phyloP scores from a whole-genome alignment of 495 filamentous ascomycete species.

The Hyaloscypha finlandica region DNA sequence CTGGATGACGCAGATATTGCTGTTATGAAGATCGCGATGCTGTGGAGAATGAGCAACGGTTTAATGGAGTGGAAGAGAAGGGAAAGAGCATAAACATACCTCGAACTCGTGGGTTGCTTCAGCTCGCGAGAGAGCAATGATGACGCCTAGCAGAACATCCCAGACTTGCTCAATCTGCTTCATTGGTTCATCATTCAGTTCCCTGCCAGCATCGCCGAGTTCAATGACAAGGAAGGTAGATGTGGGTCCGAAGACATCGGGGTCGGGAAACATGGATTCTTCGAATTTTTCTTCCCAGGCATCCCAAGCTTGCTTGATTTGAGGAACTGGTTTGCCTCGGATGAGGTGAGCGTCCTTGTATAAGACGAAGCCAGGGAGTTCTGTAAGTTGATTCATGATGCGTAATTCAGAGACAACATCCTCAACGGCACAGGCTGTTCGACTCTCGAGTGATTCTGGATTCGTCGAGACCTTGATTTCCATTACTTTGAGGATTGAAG shows the following conservation, averaged over 20 bases:
- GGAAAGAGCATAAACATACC: constrained; percentile 39
- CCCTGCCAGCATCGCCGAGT: constrained; percentile 81
- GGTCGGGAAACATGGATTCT: constrained; percentile 31
- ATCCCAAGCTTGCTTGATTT: constrained; percentile 62
- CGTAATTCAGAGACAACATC: constrained; percentile 67
- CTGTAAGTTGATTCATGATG: constrained; percentile 74
- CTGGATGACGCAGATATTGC: constrained; percentile 76
- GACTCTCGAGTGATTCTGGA: constrained; percentile 26
- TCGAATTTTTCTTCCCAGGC: constrained; percentile 15
- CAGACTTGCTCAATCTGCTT: constrained; percentile 63
- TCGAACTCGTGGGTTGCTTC: constrained; percentile 77
- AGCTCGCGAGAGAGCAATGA: constrained; percentile 73
- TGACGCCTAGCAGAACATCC: constrained; percentile 84
- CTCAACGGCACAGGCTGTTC: constrained; percentile 44
- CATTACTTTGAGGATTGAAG: constrained; percentile 55
- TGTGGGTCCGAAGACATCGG: constrained; percentile 58
- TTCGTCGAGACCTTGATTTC: constrained; percentile 44
- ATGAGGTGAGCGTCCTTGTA: constrained; percentile 79
- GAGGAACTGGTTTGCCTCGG: constrained; percentile 63
- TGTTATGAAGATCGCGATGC: constrained; percentile 88
- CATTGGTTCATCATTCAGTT: constrained; percentile 66
- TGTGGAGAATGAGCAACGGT: constrained; percentile 17
- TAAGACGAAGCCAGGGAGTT: constrained; percentile 88
- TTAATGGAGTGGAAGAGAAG: background rate
- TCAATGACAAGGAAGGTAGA: constrained; percentile 83